Conservation (phyloP, 768 basidiomycete genomes). For the Pulveroboletus sp. region DNA sequence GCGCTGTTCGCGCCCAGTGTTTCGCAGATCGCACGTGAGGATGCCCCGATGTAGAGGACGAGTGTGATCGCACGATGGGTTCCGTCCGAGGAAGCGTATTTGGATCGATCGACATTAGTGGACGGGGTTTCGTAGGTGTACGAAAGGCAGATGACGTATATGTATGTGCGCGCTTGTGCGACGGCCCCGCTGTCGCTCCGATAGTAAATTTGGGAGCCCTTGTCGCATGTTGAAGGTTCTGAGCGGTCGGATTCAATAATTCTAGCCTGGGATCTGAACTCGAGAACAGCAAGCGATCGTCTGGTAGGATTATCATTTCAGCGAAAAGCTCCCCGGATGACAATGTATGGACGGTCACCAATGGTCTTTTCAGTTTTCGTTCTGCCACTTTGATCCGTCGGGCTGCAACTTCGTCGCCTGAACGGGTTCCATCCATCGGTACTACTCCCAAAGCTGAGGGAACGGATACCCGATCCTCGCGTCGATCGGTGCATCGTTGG, state of each 20-base stretch:
- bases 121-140: conserved; percentile 21
- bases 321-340: not conserved
- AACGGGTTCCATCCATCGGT: conserved; percentile 32
- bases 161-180: conserved; percentile 5
- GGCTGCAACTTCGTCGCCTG: conserved; percentile 30
- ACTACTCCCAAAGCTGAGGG: conserved; percentile 53
- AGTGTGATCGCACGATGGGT: conserved; percentile 19
- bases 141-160: conserved; percentile 9
- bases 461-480: conserved; percentile 53
- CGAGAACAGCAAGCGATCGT: not conserved
- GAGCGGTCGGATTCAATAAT: not conserved
- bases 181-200: not conserved
- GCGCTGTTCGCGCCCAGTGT: conserved; percentile 61
- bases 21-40: conserved; percentile 36
- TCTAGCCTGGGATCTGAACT: not conserved
- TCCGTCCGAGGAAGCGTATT: conserved; percentile 20
- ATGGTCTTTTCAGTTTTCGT: conserved; percentile 12
- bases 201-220: conserved; percentile 1
- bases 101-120: conserved; percentile 16
- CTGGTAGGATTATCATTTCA: not conserved
- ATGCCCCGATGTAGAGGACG: conserved; percentile 18
- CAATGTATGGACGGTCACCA: conserved; percentile 3
- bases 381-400: conserved; percentile 12
- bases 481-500: conserved; percentile 23
- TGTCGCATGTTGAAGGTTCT: not conserved